These are phyloP conservation scores for Hypoxylon sp. DNA, from an alignment of 2,329 filamentous ascomycete genomes.

Conservation along the genomic window DNA sequence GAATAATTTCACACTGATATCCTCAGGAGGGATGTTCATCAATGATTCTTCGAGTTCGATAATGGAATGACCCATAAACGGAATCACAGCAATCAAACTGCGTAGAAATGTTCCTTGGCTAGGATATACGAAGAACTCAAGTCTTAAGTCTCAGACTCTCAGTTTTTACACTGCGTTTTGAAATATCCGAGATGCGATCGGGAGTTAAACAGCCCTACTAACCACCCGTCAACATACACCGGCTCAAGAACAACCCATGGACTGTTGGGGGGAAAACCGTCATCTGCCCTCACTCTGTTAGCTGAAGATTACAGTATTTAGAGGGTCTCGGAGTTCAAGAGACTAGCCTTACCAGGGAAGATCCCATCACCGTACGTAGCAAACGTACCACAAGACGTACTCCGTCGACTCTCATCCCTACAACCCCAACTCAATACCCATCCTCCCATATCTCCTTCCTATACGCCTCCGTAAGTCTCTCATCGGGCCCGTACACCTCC, in stretches of 20 bases:
- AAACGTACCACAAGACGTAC: not conserved
- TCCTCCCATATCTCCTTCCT: constrained; percentile 85
- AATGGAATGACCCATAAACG: too few species aligned
- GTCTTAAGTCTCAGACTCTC: not conserved
- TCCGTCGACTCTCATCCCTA: not conserved
- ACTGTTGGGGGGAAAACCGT: not conserved
- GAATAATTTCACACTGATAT: not conserved
- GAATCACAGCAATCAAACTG: too few species aligned
- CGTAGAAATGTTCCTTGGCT: too few species aligned
- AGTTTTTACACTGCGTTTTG: not conserved
- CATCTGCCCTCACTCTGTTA: not conserved
- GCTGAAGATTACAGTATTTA: not conserved
- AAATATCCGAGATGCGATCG: not conserved
- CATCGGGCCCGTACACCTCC: constrained; percentile 81
- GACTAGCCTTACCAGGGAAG: not conserved
- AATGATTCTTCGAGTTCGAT: too few species aligned
- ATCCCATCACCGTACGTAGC: not conserved
- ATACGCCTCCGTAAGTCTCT: constrained; percentile 84
- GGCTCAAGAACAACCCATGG: not conserved
- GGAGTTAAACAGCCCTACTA: not conserved
- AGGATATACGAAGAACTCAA: too few species aligned
- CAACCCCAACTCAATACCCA: constrained; percentile 54
- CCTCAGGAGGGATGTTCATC: too few species aligned
- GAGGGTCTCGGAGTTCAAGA: not conserved
- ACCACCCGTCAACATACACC: not conserved